Conservation (phyloP, 2,329 filamentous ascomycete species). For the Penicillium brasilianum region DNA sequence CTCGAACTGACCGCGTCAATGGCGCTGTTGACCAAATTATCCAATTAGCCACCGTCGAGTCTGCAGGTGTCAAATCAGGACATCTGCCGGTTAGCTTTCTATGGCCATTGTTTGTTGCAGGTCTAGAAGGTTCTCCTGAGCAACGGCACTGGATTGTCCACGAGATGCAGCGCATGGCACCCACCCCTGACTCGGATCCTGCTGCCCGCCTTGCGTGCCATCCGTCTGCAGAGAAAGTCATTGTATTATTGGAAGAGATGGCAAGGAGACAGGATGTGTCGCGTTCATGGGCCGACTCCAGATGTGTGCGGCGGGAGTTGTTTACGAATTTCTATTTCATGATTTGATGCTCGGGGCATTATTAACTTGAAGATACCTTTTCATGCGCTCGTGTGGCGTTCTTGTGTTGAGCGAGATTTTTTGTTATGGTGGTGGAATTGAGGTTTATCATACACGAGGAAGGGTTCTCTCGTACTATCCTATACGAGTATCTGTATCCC, state of each 20-base stretch:
- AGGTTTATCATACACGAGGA: not conserved
- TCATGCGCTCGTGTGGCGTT: not conserved
- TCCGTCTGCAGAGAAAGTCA: conserved; percentile 38
- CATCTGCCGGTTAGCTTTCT: conserved; percentile 40
- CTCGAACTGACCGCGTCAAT: conserved; percentile 43
- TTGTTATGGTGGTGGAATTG: not conserved
- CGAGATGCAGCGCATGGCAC: conserved; percentile 41
- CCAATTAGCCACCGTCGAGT: conserved; percentile 40
- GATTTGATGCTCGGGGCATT: conserved; percentile 28
- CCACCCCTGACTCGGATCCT: conserved; percentile 16
- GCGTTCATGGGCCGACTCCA: conserved; percentile 42
- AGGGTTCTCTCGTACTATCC: too few species aligned
- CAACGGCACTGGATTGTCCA: conserved; percentile 42
- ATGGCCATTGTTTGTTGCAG: conserved; percentile 44
- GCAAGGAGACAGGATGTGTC: conserved; percentile 40
- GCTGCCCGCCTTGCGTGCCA: conserved; percentile 29
- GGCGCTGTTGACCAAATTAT: conserved; percentile 44
- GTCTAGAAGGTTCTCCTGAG: conserved; percentile 38
- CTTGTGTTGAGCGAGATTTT: not conserved
- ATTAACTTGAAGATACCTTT: conserved; percentile 9
- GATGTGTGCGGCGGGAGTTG: conserved; percentile 40
- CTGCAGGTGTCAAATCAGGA: conserved; percentile 15
- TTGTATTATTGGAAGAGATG: conserved; percentile 43
- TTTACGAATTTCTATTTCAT: conserved; percentile 43
- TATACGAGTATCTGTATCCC: too few species aligned